Evolutionary conservation across 306 rosid genomes (phyloP), one percentile per base, ranked within the genome.

Genomic region (Comarum palustre): DNA sequence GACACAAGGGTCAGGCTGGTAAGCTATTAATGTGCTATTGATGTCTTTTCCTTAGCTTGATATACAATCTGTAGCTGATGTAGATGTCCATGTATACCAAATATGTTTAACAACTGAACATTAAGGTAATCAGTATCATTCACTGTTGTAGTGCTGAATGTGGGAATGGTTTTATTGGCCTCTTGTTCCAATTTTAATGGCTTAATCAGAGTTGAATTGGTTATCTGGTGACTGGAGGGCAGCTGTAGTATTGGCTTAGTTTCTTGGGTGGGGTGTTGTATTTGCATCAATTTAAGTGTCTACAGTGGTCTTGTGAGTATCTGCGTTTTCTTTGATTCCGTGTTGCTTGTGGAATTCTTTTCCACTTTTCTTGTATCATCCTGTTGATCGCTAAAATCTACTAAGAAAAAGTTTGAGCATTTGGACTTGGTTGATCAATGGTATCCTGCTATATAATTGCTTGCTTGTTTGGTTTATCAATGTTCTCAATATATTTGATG

Each of bases 1-100:
- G 84, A 70, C 85, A 92, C 77, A 92, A 92, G 86, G 96, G 98
- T 75, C 92, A 90, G 72, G 96, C 96, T 73, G 98, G 98, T 92
- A 79, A 69, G 78, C 63, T 64, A 58, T 57, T 22, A 55, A 4
- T 47, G 48, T 38, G 58, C 22, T 51, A 50, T 20, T 38, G n/a
- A 19, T 45, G 54, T 29, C 71, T 60, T 48, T 47, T 77, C n/a
- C 10, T 14, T 39, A 8, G 61, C 24, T 16, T 48, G 36, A 65
- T 71, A 17, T 45, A n/a, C 25, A 54, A 27, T 77, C 9, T 0
- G 38, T 7, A 17, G 51, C 43, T 16, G 38, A 7, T 43, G 1
- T 34, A 14, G 39, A 25, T 73, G n/a, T 17, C n/a, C 11, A 15
- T 41, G 29, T 38, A 11, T 46, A 10, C 24, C 1, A 32, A 39